Evolutionary conservation across 208 protist genomes (phyloP).

Genomic region (Lotmaria passim): DNA sequence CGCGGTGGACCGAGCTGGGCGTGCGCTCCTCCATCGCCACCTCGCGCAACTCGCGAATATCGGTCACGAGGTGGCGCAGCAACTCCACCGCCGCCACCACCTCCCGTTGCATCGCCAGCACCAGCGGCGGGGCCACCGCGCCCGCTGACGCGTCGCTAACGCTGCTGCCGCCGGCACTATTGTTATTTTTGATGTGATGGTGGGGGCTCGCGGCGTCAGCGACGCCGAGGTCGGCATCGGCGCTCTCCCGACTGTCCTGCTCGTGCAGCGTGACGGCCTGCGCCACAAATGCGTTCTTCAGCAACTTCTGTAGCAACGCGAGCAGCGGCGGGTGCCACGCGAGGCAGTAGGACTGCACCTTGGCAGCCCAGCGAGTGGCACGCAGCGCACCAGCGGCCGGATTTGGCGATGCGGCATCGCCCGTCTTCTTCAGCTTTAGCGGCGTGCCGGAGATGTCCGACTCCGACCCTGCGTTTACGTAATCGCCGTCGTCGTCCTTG

Average conservation of each 20-base stretch:
- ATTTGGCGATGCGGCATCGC: not conserved
- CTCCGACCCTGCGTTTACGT: not conserved
- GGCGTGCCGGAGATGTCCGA: constrained; percentile 1
- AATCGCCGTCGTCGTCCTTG: not conserved
- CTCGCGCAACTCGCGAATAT: constrained; percentile 73
- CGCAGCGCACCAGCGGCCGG: constrained; percentile 7
- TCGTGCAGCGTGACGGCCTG: constrained; percentile 39
- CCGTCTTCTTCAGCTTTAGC: not conserved
- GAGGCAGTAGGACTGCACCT: constrained; percentile 52
- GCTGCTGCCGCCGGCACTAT: not conserved
- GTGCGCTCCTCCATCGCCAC: constrained; percentile 78
- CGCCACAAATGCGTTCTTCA: constrained; percentile 40
- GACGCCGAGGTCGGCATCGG: constrained; percentile 12
- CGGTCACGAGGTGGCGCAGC: constrained; percentile 67
- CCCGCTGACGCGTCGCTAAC: not conserved
- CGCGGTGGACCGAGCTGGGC: constrained; percentile 87
- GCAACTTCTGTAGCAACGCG: constrained; percentile 26
- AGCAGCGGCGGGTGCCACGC: constrained; percentile 40
- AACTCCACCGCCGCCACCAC: constrained; percentile 59
- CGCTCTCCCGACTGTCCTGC: constrained; percentile 18
- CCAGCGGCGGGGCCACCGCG: constrained; percentile 72
- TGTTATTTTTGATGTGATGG: not conserved
- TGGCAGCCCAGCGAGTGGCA: constrained; percentile 54
- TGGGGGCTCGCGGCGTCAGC: not conserved
- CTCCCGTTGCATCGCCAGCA: constrained; percentile 93